These are phyloP conservation scores for Vigna mungo DNA, from an alignment of 306 rosid genomes.

Conservation along the genomic window DNA sequence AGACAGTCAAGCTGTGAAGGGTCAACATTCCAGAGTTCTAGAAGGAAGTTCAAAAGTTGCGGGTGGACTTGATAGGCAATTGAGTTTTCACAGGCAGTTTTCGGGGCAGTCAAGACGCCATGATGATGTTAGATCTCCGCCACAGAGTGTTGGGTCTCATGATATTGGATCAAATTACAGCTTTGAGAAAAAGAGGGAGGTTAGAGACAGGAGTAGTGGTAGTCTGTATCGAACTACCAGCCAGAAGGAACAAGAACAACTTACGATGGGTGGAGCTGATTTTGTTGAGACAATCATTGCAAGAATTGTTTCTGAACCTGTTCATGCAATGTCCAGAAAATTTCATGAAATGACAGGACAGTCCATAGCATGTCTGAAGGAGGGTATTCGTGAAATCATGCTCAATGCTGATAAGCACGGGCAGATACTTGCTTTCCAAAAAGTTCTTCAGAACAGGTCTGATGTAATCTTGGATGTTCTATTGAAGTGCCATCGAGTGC, in stretches of 20 bases:
- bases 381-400: conserved; percentile 72
- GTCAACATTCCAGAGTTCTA: conserved; percentile 64
- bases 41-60: conserved; percentile 81
- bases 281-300: conserved; percentile 73
- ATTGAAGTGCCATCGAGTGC: conserved; percentile 74
- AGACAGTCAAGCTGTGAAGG: conserved; percentile 72
- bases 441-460: conserved; percentile 74
- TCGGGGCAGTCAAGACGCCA: conserved; percentile 79
- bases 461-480: conserved; percentile 77
- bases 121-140: conserved; percentile 82
- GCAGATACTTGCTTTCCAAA: conserved; percentile 66
- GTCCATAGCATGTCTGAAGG: conserved; percentile 61
- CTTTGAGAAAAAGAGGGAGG: conserved; percentile 72
- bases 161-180: conserved; percentile 84
- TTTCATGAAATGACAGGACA: conserved; percentile 83
- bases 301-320: conserved; percentile 76
- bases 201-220: conserved; percentile 71
- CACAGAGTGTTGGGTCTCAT: conserved; percentile 90
- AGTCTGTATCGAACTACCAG: conserved; percentile 75
- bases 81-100: conserved; percentile 85
- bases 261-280: conserved; percentile 65
- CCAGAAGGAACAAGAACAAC: conserved; percentile 75
- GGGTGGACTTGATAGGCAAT: conserved; percentile 80
- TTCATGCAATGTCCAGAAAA: conserved; percentile 72
- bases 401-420: conserved; percentile 70